Conservation (phyloP, 768 basidiomycete species). For the Trametes gibbosa region DNA sequence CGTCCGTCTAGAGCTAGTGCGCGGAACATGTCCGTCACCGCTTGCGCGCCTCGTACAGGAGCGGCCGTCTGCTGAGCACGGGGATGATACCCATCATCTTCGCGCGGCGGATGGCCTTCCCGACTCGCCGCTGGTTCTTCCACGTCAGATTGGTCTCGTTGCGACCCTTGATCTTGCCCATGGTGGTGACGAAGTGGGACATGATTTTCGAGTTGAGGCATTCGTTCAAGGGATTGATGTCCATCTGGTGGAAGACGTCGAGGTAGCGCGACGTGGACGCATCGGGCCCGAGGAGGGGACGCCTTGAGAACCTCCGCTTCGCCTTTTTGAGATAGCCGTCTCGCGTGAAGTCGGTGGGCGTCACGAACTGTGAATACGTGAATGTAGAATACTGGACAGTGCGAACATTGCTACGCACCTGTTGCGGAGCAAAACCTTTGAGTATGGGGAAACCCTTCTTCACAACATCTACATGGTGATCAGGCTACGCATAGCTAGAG, state of each 20-base stretch:
- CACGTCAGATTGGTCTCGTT: slow-evolving; percentile 69
- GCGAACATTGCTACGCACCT: slow-evolving; percentile 17
- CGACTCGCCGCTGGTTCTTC: slow-evolving; percentile 73
- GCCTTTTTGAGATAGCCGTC: slow-evolving; percentile 21
- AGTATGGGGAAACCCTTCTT: slow-evolving; percentile 7
- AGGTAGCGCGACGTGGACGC: slow-evolving; percentile 48
- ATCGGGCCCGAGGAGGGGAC: slow-evolving; percentile 53
- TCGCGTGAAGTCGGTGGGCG: slow-evolving; percentile 43
- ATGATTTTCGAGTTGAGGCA: slow-evolving; percentile 60
- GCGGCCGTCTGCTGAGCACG: slow-evolving; percentile 24
- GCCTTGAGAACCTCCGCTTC: slow-evolving; percentile 11
- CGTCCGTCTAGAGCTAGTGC: too few species aligned
- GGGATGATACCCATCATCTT: slow-evolving; percentile 91
- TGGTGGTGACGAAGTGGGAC: slow-evolving; percentile 57
- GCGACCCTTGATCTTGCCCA: slow-evolving; percentile 80
- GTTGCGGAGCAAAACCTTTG: slow-evolving; percentile 22
- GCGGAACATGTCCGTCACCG: neutral
- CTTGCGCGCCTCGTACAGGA: neutral
- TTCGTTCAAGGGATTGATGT: slow-evolving; percentile 72
- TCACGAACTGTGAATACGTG: slow-evolving; percentile 39
- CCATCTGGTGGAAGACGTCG: slow-evolving; percentile 72
- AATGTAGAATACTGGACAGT: neutral
- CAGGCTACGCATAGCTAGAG: too few species aligned
- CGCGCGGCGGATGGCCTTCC: slow-evolving; percentile 84
- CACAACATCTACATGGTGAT: neutral